Evolutionary conservation across 805 yeast genomes (phyloP).

Genomic region (Yarrowia bubula): DNA sequence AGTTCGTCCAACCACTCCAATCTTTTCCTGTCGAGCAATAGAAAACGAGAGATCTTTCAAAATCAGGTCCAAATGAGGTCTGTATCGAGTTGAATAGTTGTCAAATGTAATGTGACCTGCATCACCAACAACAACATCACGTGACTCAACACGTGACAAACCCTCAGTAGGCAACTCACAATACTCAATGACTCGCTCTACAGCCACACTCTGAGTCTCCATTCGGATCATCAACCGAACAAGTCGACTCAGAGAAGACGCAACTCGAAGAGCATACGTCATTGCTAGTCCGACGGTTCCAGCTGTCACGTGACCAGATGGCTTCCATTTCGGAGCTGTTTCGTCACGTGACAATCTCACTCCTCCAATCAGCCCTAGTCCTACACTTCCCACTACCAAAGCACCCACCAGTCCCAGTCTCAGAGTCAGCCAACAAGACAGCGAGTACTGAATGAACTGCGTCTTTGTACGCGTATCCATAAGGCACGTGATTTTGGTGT

Average conservation of each 20-base stretch:
- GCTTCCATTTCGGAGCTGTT: conserved; percentile 23
- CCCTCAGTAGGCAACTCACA: conserved; percentile 55
- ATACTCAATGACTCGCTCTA: conserved; percentile 66
- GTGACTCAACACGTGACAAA: conserved; percentile 39
- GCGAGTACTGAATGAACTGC: conserved; percentile 73
- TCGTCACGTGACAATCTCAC: conserved; percentile 27
- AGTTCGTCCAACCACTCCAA: conserved; percentile 86
- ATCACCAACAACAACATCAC: conserved; percentile 68
- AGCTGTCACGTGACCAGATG: conserved; percentile 30
- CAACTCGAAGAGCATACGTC: conserved; percentile 54
- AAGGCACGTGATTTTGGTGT: conserved; percentile 43
- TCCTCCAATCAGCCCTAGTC: conserved; percentile 31
- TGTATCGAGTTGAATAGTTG: conserved; percentile 59
- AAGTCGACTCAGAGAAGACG: conserved; percentile 45
- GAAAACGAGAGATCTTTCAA: conserved; percentile 53
- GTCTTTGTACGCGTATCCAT: conserved; percentile 80
- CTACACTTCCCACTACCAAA: conserved; percentile 30
- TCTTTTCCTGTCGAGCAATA: conserved; percentile 59
- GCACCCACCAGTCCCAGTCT: not conserved
- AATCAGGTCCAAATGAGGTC: conserved; percentile 64
- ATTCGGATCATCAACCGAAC: conserved; percentile 38
- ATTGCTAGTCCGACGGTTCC: conserved; percentile 65
- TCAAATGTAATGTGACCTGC: conserved; percentile 57
- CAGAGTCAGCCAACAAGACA: conserved; percentile 87
- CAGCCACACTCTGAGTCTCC: conserved; percentile 50